These are phyloP conservation scores for Butyriboletus appendiculatus DNA, from an alignment of 1,284 basidiomycete species.

Conservation along the genomic window DNA sequence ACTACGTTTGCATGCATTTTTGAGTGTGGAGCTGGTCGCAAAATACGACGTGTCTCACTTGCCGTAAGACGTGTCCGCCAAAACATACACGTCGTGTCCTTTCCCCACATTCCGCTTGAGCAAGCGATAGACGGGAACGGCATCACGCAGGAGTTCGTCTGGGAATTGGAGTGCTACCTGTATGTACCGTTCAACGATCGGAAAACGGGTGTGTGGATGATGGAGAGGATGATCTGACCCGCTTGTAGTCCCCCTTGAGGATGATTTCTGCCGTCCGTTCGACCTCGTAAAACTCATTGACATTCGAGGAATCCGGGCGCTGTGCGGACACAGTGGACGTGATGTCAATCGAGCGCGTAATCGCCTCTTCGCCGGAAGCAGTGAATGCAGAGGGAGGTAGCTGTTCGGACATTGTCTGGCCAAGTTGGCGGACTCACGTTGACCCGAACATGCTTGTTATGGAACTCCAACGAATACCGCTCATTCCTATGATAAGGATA, in stretches of 20 bases:
- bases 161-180: slow-evolving; percentile 95
- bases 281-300: slow-evolving; percentile 66
- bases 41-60: slow-evolving; percentile 53
- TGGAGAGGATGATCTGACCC: slow-evolving; percentile 43
- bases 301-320: slow-evolving; percentile 38
- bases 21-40: slow-evolving; percentile 6
- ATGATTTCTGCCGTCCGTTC: slow-evolving; percentile 55
- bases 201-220: background rate
- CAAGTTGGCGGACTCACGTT: background rate
- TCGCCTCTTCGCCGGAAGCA: slow-evolving; percentile 60
- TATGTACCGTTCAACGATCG: slow-evolving; percentile 6
- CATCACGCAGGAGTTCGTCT: slow-evolving; percentile 87
- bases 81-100: slow-evolving; percentile 76
- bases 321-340: slow-evolving; percentile 39
- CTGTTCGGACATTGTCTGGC: slow-evolving; percentile 16
- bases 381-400: slow-evolving; percentile 43
- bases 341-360: slow-evolving; percentile 52
- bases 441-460: too few species aligned
- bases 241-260: slow-evolving; percentile 51
- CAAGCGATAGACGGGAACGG: slow-evolving; percentile 82
- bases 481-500: too few species aligned
- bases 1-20: slow-evolving; percentile 41
- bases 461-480: too few species aligned
- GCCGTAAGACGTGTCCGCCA: slow-evolving; percentile 97
- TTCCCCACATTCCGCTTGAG: slow-evolving; percentile 59